Conservation (phyloP, 2,329 filamentous ascomycete genomes). For the Clarireedia monteithiana region DNA sequence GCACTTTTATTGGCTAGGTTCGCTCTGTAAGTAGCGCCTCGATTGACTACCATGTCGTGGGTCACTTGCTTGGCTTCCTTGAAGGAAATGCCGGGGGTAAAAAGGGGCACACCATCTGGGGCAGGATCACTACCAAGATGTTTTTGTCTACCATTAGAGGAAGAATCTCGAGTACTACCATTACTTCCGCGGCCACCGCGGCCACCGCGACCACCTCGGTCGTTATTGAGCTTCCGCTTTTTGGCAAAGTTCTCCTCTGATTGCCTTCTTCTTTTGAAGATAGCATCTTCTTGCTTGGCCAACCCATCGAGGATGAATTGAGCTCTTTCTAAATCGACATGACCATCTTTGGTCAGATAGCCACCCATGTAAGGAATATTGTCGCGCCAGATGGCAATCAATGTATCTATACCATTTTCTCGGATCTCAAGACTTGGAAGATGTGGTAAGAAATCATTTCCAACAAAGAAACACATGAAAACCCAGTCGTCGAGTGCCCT, state of each 20-base stretch:
- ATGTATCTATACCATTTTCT: slow-evolving; percentile 92
- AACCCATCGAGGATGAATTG: slow-evolving; percentile 84
- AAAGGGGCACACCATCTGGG: slow-evolving; percentile 45
- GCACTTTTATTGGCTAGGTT: slow-evolving; percentile 90
- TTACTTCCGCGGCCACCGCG: slow-evolving; percentile 29
- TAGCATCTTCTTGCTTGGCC: slow-evolving; percentile 86
- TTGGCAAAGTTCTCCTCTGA: slow-evolving; percentile 78
- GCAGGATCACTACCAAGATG: slow-evolving; percentile 18
- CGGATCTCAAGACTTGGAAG: slow-evolving; percentile 95
- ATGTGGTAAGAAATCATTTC: slow-evolving; percentile 97
- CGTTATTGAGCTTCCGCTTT: slow-evolving; percentile 65
- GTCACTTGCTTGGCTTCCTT: slow-evolving; percentile 58
- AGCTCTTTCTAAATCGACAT: slow-evolving; percentile 77
- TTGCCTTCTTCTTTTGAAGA: slow-evolving; percentile 83
- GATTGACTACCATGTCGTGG: slow-evolving; percentile 82
- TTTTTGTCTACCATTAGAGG: slow-evolving; percentile 24
- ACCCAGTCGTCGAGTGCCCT: slow-evolving; percentile 96
- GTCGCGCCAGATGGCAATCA: slow-evolving; percentile 95
- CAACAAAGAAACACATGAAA: slow-evolving; percentile 98
- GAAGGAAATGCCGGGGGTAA: slow-evolving; percentile 47
- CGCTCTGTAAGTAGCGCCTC: slow-evolving; percentile 55
- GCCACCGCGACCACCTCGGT: slow-evolving; percentile 32
- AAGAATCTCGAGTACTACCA: slow-evolving; percentile 22
- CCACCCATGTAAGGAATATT: slow-evolving; percentile 88
- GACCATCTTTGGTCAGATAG: slow-evolving; percentile 91